Evolutionary conservation across 2,329 filamentous ascomycete genomes (phyloP).

Genomic region (Microthyrium microscopicum): DNA sequence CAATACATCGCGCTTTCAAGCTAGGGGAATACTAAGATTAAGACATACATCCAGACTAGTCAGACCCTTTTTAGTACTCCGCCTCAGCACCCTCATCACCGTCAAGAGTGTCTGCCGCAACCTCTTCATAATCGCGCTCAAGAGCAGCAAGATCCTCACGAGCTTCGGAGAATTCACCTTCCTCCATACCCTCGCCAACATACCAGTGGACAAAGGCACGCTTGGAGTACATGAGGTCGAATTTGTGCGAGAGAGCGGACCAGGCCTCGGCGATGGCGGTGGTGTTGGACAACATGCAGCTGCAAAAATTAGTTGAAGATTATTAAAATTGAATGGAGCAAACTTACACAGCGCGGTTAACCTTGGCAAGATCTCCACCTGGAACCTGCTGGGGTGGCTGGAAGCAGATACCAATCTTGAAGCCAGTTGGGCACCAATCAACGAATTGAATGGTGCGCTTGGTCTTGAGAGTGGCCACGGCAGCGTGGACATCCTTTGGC

Average conservation of each 20-base stretch:
- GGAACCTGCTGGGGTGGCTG: conserved; percentile 91
- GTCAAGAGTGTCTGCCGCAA: conserved; percentile 84
- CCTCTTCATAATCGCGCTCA: conserved; percentile 97
- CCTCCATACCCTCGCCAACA: conserved; percentile 99
- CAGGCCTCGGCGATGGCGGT: conserved; percentile 97
- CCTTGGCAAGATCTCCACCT: conserved; percentile 93
- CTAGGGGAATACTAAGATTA: too few relatives aligned
- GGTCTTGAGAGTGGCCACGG: conserved; percentile 93
- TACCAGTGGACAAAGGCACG: conserved; percentile 99
- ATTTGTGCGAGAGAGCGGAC: conserved; percentile 92
- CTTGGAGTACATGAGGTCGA: conserved; percentile 99
- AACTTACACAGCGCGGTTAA: conserved; percentile 91
- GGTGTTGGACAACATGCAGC: conserved; percentile 98
- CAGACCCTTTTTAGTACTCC: conserved; percentile 73
- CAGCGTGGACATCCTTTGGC: conserved; percentile 82
- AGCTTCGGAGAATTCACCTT: conserved; percentile 98
- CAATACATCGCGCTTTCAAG: too few relatives aligned
- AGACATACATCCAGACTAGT: too few relatives aligned
- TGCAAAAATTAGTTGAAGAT: conserved; percentile 19
- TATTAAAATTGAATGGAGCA: neutral
- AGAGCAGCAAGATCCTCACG: conserved; percentile 96
- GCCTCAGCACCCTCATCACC: conserved; percentile 71
- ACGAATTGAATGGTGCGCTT: conserved; percentile 99
- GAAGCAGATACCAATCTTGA: conserved; percentile 99
- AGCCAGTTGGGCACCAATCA: conserved; percentile 99